phyloP scores from a whole-genome alignment of 1,284 basidiomycete species.

The Exobasidium cylindrosporum region DNA sequence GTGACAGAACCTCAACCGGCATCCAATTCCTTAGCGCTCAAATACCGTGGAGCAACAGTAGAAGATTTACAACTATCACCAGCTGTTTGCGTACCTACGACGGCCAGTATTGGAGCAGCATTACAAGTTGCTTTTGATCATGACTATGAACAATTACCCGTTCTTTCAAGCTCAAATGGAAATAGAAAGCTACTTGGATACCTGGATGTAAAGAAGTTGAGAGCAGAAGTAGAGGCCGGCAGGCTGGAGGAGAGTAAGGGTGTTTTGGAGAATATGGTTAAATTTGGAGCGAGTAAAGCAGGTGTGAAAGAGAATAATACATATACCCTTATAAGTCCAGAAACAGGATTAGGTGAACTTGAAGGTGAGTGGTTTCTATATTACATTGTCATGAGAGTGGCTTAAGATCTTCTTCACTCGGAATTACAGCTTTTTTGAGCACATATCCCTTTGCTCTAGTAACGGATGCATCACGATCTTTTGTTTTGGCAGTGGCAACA shows the following conservation, averaged over 20 bases:
- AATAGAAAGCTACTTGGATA: slow-evolving; percentile 44
- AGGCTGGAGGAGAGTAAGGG: slow-evolving; percentile 27
- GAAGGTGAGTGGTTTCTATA: slow-evolving; percentile 24
- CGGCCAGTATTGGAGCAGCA: slow-evolving; percentile 28
- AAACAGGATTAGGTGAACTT: slow-evolving; percentile 50
- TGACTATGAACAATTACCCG: slow-evolving; percentile 47
- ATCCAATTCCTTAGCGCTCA: slow-evolving; percentile 28
- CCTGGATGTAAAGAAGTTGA: slow-evolving; percentile 41
- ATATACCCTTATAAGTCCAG: slow-evolving; percentile 45
- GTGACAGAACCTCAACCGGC: slow-evolving; percentile 31
- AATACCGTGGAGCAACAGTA: slow-evolving; percentile 45
- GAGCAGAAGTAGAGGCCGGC: slow-evolving; percentile 28
- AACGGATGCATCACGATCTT: slow-evolving; percentile 41
- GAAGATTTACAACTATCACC: slow-evolving; percentile 48
- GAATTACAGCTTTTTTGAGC: slow-evolving; percentile 33
- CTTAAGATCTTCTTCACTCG: slow-evolving; percentile 11
- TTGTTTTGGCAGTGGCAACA: slow-evolving; percentile 46
- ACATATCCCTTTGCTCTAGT: slow-evolving; percentile 48
- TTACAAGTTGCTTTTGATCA: slow-evolving; percentile 44
- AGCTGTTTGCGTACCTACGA: slow-evolving; percentile 40
- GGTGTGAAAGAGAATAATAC: slow-evolving; percentile 17
- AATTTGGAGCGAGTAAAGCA: slow-evolving; percentile 27
- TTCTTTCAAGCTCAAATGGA: slow-evolving; percentile 30
- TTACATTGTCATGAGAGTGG: not conserved
- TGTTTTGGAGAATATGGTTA: slow-evolving; percentile 32